Percentiles rank a stretch among this genome's conserved stretches.
Conservation (phyloP, 768 basidiomycete genomes). For the Boletus rex-veris region DNA sequence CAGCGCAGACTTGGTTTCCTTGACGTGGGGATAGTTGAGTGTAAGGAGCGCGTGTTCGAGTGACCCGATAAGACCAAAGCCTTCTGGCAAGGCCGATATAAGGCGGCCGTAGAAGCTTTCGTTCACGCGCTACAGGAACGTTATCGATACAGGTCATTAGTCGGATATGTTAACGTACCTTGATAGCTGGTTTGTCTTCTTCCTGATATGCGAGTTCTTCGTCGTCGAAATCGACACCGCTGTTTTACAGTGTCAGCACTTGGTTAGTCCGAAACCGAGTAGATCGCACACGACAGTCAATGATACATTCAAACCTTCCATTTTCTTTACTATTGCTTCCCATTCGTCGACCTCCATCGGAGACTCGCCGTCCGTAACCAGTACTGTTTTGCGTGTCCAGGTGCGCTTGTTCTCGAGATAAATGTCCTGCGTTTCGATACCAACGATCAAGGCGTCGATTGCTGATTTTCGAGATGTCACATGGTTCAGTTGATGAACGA, state of each 20-base stretch:
- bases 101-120: conserved; percentile 67
- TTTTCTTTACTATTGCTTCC: conserved; percentile 62
- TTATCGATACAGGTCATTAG: not conserved
- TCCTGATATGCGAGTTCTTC: conserved; percentile 60
- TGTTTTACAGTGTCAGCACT: conserved; percentile 28
- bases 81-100: conserved; percentile 33
- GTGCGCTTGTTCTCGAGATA: conserved; percentile 69
- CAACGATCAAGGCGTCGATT: conserved; percentile 85
- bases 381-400: conserved; percentile 80
- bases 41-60: conserved; percentile 30
- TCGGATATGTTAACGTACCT: conserved; percentile 46
- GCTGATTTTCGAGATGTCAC: conserved; percentile 42
- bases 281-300: conserved; percentile 67
- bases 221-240: conserved; percentile 89
- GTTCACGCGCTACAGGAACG: conserved; percentile 53
- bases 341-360: conserved; percentile 73
- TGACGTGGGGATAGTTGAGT: conserved; percentile 52
- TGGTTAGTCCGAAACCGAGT: too few species aligned
- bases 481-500: not conserved
- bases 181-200: conserved; percentile 64
- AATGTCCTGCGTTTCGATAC: conserved; percentile 69
- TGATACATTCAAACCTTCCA: conserved; percentile 54
- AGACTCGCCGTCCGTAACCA: conserved; percentile 84
- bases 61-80: conserved; percentile 27
- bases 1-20: conserved; percentile 63